phyloP scores from a whole-genome alignment of 768 basidiomycete species.

The Pleurotus salmoneostramineus region DNA sequence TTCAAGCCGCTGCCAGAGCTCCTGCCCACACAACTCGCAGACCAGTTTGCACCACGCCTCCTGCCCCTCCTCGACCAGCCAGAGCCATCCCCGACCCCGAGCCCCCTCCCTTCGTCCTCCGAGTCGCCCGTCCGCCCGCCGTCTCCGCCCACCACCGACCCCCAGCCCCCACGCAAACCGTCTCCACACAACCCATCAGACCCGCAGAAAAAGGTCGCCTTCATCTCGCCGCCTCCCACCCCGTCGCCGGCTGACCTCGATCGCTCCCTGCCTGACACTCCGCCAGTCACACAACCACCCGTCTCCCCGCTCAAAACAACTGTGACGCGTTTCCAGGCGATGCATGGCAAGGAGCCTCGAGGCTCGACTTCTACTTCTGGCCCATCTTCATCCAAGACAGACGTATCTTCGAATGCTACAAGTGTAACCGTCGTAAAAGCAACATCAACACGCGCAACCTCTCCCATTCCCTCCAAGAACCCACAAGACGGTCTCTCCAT shows the following conservation, averaged over 20 bases:
- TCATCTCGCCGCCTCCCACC: slow-evolving; percentile 77
- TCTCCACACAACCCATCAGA: slow-evolving; percentile 19
- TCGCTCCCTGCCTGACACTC: slow-evolving; percentile 49
- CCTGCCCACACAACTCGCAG: slow-evolving; percentile 31
- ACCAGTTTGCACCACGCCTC: slow-evolving; percentile 28
- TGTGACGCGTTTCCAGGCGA: slow-evolving; percentile 72
- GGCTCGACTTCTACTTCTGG: slow-evolving; percentile 56
- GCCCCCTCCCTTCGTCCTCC: slow-evolving; percentile 19
- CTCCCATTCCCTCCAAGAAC: slow-evolving; percentile 53
- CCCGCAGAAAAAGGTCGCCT: slow-evolving; percentile 89
- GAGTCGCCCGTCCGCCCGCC: slow-evolving; percentile 13
- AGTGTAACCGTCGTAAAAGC: slow-evolving; percentile 36
- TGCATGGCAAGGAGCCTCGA: slow-evolving; percentile 69
- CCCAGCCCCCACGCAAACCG: too few species aligned
- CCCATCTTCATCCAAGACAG: slow-evolving; percentile 62
- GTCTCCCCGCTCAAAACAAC: slow-evolving; percentile 54
- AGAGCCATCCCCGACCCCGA: slow-evolving; percentile 20
- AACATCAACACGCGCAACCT: slow-evolving; percentile 59
- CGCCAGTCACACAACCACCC: slow-evolving; percentile 21
- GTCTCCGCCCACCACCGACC: slow-evolving; percentile 16
- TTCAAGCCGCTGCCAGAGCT: slow-evolving; percentile 77
- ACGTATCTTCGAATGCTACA: slow-evolving; percentile 41
- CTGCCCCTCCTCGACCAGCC: slow-evolving; percentile 22
- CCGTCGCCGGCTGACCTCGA: slow-evolving; percentile 45
- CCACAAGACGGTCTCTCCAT: slow-evolving; percentile 42